Evolutionary conservation across 1,139 yeast genomes (phyloP).

Genomic region (Yamadazyma sp.): DNA sequence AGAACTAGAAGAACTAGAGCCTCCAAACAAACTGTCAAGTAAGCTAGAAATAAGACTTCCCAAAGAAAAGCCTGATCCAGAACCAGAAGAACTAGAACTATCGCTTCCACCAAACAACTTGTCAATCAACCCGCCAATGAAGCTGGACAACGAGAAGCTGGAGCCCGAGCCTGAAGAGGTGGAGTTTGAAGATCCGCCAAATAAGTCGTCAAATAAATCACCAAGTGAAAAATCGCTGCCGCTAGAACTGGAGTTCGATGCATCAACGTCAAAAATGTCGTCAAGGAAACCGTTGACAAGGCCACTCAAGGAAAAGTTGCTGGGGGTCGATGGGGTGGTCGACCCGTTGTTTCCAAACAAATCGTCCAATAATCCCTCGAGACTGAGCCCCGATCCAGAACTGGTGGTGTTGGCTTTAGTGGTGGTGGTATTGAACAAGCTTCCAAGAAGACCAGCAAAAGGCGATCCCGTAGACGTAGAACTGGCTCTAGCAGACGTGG

Average conservation of each 20-base stretch:
- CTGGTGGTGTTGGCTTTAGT: slow-evolving; percentile 5
- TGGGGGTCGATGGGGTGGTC: slow-evolving; percentile 15
- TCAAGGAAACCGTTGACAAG: slow-evolving; percentile 20
- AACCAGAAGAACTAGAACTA: slow-evolving; percentile 12
- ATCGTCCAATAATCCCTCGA: slow-evolving; percentile 15
- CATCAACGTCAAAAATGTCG: slow-evolving; percentile 20
- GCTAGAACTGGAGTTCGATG: slow-evolving; percentile 15
- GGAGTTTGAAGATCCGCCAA: slow-evolving; percentile 14
- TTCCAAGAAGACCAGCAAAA: slow-evolving; percentile 9
- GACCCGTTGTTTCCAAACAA: slow-evolving; percentile 13
- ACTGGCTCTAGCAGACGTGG: slow-evolving; percentile 8
- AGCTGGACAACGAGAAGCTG: slow-evolving; percentile 9
- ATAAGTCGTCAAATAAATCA: slow-evolving; percentile 18
- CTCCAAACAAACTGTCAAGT: slow-evolving; percentile 10
- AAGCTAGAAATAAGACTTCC: slow-evolving; percentile 2
- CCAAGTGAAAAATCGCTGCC: slow-evolving; percentile 15
- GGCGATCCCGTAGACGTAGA: slow-evolving; percentile 8
- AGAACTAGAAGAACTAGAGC: slow-evolving; percentile 9
- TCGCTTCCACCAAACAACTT: slow-evolving; percentile 10
- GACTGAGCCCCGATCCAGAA: slow-evolving; percentile 7
- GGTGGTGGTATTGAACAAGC: slow-evolving; percentile 7
- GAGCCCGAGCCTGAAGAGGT: slow-evolving; percentile 17
- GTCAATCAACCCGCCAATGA: slow-evolving; percentile 9
- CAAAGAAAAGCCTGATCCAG: slow-evolving; percentile 14
- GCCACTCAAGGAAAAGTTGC: slow-evolving; percentile 16